Evolutionary conservation across 2,329 filamentous ascomycete species (phyloP), one percentile per base, ranked within the genome.

Genomic region (Phyllosticta ampelicida): DNA sequence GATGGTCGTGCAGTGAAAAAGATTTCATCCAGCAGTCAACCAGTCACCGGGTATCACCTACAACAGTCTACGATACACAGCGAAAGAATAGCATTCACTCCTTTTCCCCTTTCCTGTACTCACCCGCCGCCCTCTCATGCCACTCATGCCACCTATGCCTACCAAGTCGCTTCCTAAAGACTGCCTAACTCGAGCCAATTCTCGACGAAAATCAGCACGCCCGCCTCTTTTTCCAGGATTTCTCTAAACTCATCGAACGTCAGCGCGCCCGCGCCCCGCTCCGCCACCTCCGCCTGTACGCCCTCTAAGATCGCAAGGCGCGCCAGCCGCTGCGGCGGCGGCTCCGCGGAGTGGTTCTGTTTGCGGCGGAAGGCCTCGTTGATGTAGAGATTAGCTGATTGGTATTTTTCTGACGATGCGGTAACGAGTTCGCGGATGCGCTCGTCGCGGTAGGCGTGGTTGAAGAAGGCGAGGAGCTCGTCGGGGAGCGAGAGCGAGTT

Each of bases 211-310:
- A 49, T 50, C 49, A 56, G 48, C 18, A 51, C 48, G 5, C 26
- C 53, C 5, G 23, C 54, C 23, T 36, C 26, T 1, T 54, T 51
- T 30, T 49, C 18, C 54, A 56, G 53, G 13, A 53, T 51, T 36
- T 76, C 75, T 65, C 89, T 85, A 71, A 97, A 95, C 71, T 97
- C 94, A 0, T 81, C 78, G 63, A 86, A 91, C 67, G 74, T 87
- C 53, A 97, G 75, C 66, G 85, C 83, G 0, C 90, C 92, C 5
- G 85, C 87, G 0, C 90, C 91, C n/a, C 87, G 89, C 23, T 89
- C 80, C 58, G 78, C 78, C 1, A 89, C 86, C 68, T 90, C 84
- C 44, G 78, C 74, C 66, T 94, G 88, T 0, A 86, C 80, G 16
- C 79, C 68, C 63, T 86, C 83, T 8, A 91, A 75, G 26, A 75